Evolutionary conservation across 2,329 filamentous ascomycete genomes (phyloP), one percentile per base, ranked within the genome.

Genomic region (Cladosporium sphaerospermum): DNA sequence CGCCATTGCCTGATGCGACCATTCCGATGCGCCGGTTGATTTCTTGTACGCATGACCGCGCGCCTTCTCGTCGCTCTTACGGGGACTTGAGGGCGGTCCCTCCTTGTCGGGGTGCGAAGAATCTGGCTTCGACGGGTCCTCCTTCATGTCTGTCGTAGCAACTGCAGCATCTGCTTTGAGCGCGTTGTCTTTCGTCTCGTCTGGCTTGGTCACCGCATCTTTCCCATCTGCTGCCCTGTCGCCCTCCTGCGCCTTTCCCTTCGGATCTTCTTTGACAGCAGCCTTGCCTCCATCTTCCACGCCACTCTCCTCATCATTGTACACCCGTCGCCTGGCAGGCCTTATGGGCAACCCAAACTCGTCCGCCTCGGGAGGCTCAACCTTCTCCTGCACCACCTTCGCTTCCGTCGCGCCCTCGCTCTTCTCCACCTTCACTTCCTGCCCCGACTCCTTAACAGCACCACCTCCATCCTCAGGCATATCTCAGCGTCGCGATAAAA

Each of bases 1-100:
- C 9, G 83, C 79, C 45, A 90, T 72, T 59, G 85, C 83, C 70
- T 96, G 90, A 67, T 99, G 92, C 1, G 93, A 97, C 77, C 88
- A 97, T 70, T 95, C 90, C 9, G 91, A 96, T 42, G 45, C 51
- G 51, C 43, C 51, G 9, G 28, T 13, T 9, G 51, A 53, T 10
- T 46, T 46, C 31, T 53, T 53, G 5, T 41, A 34, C 13, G 43
- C 45, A 14, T 53, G 51, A 18, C 51, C 51, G 9, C 43, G 51
- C 9, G 45, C n/a, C 41, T 46, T 46, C 19, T 53, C 51, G 16
- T 43, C 19, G 37, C 51, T 47, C 36, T 53, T 47, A 3, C 45
- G 39, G 3, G 58, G 55, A 46, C 55, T 58, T 11, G 57, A 42
- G 11, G 40, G 13, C 13, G 18, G 11, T n/a, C n/a, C 9, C 10